Evolutionary conservation across 1,139 yeast genomes (phyloP), one percentile per base, ranked within the genome.

Genomic region (Sugiyamaella castrensis): DNA sequence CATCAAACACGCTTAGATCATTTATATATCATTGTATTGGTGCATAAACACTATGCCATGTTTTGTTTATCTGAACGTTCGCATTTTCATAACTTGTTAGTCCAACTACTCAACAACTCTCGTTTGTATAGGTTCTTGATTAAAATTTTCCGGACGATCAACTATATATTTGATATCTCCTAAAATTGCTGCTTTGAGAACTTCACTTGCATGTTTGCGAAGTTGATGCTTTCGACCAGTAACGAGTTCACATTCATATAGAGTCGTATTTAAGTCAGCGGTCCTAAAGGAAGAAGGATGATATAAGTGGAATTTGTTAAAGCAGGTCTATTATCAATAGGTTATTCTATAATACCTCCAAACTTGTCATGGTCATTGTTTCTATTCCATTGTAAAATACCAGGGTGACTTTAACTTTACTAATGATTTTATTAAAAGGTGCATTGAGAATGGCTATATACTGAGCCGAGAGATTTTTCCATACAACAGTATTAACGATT

Each of bases 201-300:
- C 57, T 1, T 52, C 41, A 1, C 57, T 52, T 8, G 63, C 53
- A 46, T 74, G 78, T 29, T 54, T 51, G 35, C 80, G 58, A 13
- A 76, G 66, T 51, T 76, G 80, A 48, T 74, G 79, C 49, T 74
- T 75, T 39, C 71, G 63, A 1, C 80, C 80, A 0, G 79, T 73
- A 1, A 61, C 52, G 8, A 75, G 61, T 47, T 73, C 70, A 29
- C 75, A 53, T 1, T 64, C 47, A 6, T 61, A 59, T 47, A 71
- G 39, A 7, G 58, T 53, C 32, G 43, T 16, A 2, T 11, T 10
- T n/a, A n/a, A n/a, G n/a, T n/a, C n/a, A n/a, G n/a, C n/a, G n/a
- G n/a, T n/a, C n/a, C n/a, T n/a, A n/a, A n/a, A 32, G 40, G 7
- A 8, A 9, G 15, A 11, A n/a, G 28, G 30, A 11, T 16, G 37